Base-by-base conservation (phyloP, 306 rosid species). In the Trifolium subterraneum region DNA sequence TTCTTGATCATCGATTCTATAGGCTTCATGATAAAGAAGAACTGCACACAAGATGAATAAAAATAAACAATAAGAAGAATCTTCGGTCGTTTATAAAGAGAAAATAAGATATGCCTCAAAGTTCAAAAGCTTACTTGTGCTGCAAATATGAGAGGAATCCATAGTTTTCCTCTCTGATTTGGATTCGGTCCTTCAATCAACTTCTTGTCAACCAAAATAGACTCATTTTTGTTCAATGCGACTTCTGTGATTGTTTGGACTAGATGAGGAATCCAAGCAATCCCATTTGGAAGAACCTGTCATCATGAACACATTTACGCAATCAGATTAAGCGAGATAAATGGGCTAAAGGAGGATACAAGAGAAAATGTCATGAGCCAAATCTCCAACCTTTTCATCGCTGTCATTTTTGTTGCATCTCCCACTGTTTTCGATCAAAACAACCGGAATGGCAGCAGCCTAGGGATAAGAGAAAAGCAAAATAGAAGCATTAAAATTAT, bases 181-280 rank as follows among this genome's bases (percentile, higher is more conserved):
- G 99, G 99, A 79, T 94, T 90, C 10, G 96, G 95, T 62, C 99
- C 99, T 64, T 92, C 99, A 25, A 94, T 94, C 84, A 94, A 78
- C 76, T 84, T 85, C 84, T 87, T 87, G 76, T 94, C 96, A 7
- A 94, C 93, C 55, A 72, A 38, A 76, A 94, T 86, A 13, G 96
- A 87, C 69, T 79, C 83, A 80, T 81, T 83, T 78, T 87, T 87
- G 70, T 84, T 90, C 86, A 90, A 78, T 23, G 85, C 83, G 5
- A 88, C 78, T 68, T 81, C 85, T 47, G 90, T 94, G 85, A 92
- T 88, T 68, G 88, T 85, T 80, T 92, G 83, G 73, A 94, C 96
- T 48, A 90, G 76, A 56, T 85, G 72, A 74, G 97, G 86, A 85
- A 94, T 94, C 99, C 97, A 94, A 41, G 92, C 89, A 70, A 78